A percentile compares a stretch with the other conserved stretches of the same genome.
phyloP scores from a whole-genome alignment of 495 filamentous ascomycete genomes.

The Lindgomyces ingoldianus region DNA sequence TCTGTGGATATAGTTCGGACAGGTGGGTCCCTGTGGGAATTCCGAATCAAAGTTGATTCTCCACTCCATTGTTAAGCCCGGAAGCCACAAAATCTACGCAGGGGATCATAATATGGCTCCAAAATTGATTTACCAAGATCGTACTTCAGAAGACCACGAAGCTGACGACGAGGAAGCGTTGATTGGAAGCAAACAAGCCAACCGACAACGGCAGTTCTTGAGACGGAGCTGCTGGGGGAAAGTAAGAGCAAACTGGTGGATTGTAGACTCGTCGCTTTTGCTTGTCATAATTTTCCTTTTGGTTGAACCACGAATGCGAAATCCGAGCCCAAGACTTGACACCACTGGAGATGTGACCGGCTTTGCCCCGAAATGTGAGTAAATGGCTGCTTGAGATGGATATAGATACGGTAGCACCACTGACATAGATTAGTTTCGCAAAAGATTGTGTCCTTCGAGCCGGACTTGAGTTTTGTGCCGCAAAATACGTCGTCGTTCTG shows the following conservation, averaged over 20 bases:
- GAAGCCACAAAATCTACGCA: too few relatives aligned
- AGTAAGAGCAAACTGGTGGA: background rate
- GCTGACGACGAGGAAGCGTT: background rate
- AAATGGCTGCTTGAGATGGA: background rate
- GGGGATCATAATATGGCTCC: background rate
- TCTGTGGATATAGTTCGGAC: background rate
- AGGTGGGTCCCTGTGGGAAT: background rate
- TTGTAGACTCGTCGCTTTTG: background rate
- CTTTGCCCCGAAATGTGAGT: conserved; percentile 1
- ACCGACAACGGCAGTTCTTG: background rate
- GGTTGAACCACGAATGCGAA: background rate
- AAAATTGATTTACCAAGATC: background rate
- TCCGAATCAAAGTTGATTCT: too few relatives aligned
- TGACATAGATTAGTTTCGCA: background rate
- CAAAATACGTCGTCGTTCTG: conserved; percentile 4
- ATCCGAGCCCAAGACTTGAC: background rate
- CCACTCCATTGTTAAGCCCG: too few relatives aligned
- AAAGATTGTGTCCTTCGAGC: background rate
- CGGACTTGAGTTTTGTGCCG: background rate
- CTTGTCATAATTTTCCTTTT: background rate
- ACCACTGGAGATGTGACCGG: background rate
- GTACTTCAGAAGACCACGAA: background rate
- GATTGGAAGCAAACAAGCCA: background rate
- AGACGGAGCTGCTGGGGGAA: background rate
- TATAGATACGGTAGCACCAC: background rate